Evolutionary conservation across 108 stramenopile genomes (phyloP), one percentile per base, ranked within the genome.

Genomic region (Nitzschia putrida): DNA sequence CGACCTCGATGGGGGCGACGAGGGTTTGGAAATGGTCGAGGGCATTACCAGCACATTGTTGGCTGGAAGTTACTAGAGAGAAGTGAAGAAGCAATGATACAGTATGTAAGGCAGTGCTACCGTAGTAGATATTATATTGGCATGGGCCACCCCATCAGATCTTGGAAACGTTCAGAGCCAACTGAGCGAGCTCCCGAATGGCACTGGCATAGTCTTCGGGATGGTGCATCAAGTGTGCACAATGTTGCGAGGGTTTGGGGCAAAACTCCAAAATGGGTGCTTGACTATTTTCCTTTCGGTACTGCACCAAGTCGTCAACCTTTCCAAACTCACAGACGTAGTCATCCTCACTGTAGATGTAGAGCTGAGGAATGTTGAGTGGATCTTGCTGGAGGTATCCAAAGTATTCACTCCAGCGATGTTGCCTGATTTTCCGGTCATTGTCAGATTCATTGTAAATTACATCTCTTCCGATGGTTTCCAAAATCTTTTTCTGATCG

Each of bases 301-400:
- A 43, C 2, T 50, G 29, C 43, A 89, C 77, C 39, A 92, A 39
- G 20, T 77, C 57, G 12, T 72, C 51, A 18, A 92, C 57, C 7
- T 65, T 45, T 61, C 74, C 57, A 34, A 52, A 57, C 8, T 82
- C 66, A 24, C 85, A 58, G 9, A 92, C 63, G 16, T 24, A 26
- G 68, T 93, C 91, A 66, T 74, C 57, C 60, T 85, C 61, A 64
- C 86, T 87, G 59, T 78, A 90, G 20, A 93, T 54, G 52, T 87
- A 93, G 21, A 93, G 60, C 47, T 90, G 85, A 1, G 87, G 84
- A 44, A 87, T 59, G 53, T 77, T 68, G 25, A 77, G 66, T 13
- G 50, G 14, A 63, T 85, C 80, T 18, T 74, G 59, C n/a, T 41
- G 23, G 23, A 89, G 34, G 13, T 61, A 68, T 14, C 67, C 50